Conservation (phyloP, 768 basidiomycete genomes). For the Lentinula sp. region DNA sequence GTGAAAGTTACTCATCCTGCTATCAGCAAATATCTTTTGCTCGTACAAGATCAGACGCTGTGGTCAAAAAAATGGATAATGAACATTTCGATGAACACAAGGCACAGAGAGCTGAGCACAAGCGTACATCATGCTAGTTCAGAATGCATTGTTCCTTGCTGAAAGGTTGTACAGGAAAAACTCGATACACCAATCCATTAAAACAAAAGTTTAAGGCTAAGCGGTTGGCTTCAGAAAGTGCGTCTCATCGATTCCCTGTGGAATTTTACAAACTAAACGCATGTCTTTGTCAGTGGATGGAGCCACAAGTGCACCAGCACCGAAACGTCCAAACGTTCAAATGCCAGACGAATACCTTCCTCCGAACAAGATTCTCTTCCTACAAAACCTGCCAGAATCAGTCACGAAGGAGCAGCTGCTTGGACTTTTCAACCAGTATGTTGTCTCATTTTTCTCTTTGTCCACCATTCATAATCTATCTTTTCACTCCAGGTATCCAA, state of each 20-base stretch:
- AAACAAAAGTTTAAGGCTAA: slow-evolving; percentile 83
- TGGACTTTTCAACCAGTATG: slow-evolving; percentile 86
- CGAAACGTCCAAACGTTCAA: slow-evolving; percentile 81
- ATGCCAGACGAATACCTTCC: slow-evolving; percentile 99
- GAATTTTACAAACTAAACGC: too few relatives aligned
- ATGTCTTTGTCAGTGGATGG: slow-evolving; percentile 51
- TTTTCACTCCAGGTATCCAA: slow-evolving; percentile 66
- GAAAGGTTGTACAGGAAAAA: slow-evolving; percentile 46
- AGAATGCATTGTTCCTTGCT: background rate
- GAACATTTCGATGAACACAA: slow-evolving; percentile 73
- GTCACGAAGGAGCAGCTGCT: slow-evolving; percentile 91
- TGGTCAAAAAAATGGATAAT: slow-evolving; percentile 70
- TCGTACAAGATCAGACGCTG: slow-evolving; percentile 80
- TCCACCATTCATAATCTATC: slow-evolving; percentile 1
- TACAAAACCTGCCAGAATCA: slow-evolving; percentile 92
- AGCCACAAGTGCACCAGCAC: slow-evolving; percentile 52
- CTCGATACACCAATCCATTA: slow-evolving; percentile 85
- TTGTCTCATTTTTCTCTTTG: slow-evolving; percentile 13
- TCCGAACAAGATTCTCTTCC: slow-evolving; percentile 97
- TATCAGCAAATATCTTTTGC: slow-evolving; percentile 93
- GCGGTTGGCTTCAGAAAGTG: slow-evolving; percentile 76
- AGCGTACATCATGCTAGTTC: slow-evolving; percentile 53
- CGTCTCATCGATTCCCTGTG: slow-evolving; percentile 9
- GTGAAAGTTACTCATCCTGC: background rate
- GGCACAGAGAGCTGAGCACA: slow-evolving; percentile 65